phyloP scores from a whole-genome alignment of 768 basidiomycete genomes.

The Tulasnella sp. region DNA sequence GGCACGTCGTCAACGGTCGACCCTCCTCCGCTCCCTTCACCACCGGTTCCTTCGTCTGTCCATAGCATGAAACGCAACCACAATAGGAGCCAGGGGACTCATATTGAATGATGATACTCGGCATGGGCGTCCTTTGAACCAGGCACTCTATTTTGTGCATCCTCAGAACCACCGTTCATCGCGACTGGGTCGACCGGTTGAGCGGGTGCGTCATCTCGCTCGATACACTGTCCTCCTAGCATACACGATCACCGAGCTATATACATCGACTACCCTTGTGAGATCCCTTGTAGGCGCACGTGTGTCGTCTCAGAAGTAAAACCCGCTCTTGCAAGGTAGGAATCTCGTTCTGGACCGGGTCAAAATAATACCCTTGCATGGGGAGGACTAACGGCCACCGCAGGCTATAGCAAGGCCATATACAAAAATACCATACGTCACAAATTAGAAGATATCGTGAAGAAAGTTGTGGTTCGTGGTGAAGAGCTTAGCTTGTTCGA shows the following conservation, averaged over 20 bases:
- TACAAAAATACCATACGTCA: too few relatives aligned
- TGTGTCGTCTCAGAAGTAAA: too few relatives aligned
- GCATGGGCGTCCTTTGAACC: background rate
- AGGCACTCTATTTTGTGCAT: background rate
- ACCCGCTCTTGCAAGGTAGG: too few relatives aligned
- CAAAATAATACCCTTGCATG: background rate
- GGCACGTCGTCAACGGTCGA: background rate
- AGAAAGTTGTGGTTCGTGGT: too few relatives aligned
- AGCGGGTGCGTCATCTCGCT: background rate
- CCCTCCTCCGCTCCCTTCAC: too few relatives aligned
- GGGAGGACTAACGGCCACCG: too few relatives aligned
- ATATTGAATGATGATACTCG: background rate
- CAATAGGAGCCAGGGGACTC: background rate
- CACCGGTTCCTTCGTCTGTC: too few relatives aligned
- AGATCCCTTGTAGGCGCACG: background rate
- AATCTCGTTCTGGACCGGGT: background rate
- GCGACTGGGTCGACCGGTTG: background rate
- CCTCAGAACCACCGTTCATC: background rate
- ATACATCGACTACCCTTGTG: too few relatives aligned
- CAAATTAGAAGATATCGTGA: too few relatives aligned
- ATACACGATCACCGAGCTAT: too few relatives aligned
- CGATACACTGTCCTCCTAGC: background rate
- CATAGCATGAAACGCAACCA: background rate
- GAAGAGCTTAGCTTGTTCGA: background rate
- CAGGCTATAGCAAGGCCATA: too few relatives aligned